A percentile compares a stretch with the other conserved stretches of the same genome.
phyloP scores from a whole-genome alignment of 306 rosid genomes.

The Quercus bicolor region DNA sequence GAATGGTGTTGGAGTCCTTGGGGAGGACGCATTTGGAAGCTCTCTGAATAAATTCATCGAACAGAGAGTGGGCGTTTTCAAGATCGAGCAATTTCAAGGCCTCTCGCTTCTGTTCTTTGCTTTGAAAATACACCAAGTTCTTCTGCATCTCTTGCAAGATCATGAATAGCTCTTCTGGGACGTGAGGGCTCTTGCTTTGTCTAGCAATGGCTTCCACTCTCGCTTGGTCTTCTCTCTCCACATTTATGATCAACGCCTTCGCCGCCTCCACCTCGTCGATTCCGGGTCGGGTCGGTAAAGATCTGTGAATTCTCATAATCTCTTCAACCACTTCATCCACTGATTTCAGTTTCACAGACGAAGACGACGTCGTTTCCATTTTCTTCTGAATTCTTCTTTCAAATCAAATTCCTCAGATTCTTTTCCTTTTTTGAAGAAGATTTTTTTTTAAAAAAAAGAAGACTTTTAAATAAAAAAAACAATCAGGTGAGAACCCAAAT shows the following conservation, averaged over 20 bases:
- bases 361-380: constrained; percentile 37
- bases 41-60: constrained; percentile 75
- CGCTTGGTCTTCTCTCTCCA: constrained; percentile 63
- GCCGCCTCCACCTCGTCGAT: constrained; percentile 87
- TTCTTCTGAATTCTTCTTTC: neutral
- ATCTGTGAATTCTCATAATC: constrained; percentile 79
- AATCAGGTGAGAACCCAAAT: too few relatives aligned
- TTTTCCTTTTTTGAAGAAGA: neutral
- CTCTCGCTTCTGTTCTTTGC: constrained; percentile 65
- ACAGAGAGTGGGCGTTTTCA: constrained; percentile 54
- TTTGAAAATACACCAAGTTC: constrained; percentile 44
- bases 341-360: constrained; percentile 13
- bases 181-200: constrained; percentile 43
- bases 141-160: constrained; percentile 70
- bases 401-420: neutral
- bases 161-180: constrained; percentile 74
- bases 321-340: constrained; percentile 60
- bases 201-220: constrained; percentile 52
- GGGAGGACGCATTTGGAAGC: constrained; percentile 67
- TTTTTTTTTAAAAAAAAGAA: too few relatives aligned
- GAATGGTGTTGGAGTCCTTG: constrained; percentile 15
- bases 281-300: constrained; percentile 57
- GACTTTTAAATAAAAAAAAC: too few relatives aligned
- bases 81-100: constrained; percentile 69
- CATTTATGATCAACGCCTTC: constrained; percentile 42